A percentile compares a stretch with the other conserved stretches of the same genome.
Conservation (phyloP, 1,139 yeast genomes). For the Sugiyamaella pinicola region DNA sequence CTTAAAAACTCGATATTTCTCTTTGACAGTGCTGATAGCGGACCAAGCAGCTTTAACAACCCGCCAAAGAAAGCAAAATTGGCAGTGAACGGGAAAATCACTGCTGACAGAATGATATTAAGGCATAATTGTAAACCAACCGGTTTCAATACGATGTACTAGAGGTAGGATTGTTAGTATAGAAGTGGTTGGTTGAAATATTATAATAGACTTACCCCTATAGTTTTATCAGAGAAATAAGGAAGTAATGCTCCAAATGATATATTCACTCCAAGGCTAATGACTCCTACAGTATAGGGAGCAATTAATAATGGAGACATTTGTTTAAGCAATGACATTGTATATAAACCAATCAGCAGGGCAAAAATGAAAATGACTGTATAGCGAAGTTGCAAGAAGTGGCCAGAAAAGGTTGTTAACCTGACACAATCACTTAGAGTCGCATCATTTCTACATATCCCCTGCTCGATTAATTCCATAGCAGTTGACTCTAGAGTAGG, state of each 20-base stretch:
- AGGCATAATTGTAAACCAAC: slow-evolving; percentile 34
- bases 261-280: slow-evolving; percentile 29
- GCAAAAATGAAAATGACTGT: slow-evolving; percentile 36
- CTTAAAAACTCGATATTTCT: slow-evolving; percentile 26
- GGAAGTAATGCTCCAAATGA: slow-evolving; percentile 32
- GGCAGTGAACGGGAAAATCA: slow-evolving; percentile 38
- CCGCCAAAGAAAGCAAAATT: slow-evolving; percentile 30
- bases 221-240: slow-evolving; percentile 31
- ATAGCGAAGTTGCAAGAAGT: slow-evolving; percentile 30
- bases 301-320: slow-evolving; percentile 23
- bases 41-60: slow-evolving; percentile 23
- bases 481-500: slow-evolving; percentile 27
- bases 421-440: slow-evolving; percentile 28
- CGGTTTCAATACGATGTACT: slow-evolving; percentile 31
- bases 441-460: slow-evolving; percentile 31
- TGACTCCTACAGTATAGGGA: slow-evolving; percentile 29
- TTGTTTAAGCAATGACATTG: slow-evolving; percentile 20
- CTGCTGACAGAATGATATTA: slow-evolving; percentile 27
- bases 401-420: slow-evolving; percentile 31
- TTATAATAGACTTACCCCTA: slow-evolving; percentile 27
- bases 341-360: slow-evolving; percentile 26
- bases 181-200: background rate
- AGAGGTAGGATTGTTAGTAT: background rate
- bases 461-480: slow-evolving; percentile 26
- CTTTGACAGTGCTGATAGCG: slow-evolving; percentile 23